Base-by-base conservation (phyloP, 768 basidiomycete genomes). In the Terana coerulea region DNA sequence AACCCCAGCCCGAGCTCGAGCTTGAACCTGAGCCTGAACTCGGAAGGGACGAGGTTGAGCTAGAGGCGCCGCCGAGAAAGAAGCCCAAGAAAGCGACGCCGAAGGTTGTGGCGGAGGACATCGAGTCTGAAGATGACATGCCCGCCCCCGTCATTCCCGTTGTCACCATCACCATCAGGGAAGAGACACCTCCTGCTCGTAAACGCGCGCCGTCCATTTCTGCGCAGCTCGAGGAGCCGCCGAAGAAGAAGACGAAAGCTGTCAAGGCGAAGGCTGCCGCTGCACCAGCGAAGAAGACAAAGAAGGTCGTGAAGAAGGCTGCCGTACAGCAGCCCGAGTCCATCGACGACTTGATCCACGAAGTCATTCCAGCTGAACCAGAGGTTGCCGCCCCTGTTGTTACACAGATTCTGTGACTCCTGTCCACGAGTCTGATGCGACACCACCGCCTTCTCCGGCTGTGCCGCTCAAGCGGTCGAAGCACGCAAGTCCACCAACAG, bases 91-190 rank as follows among this genome's bases (percentile, higher is more conserved):
- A 56, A 52, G 43, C 56, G 17, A 14, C 28, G 15, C 25, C 43
- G 7, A 56, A 55, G 57, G 53, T 51, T 46, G 47, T 58, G 22
- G 50, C 50, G 29, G 61, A 58, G 43, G 58, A 83, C 35, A 57
- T 80, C 34, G 86, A 85, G 70, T 80, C 78, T 5, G 86, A 86
- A 59, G 79, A 79, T 33, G 86, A 85, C 49, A 68, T 58, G 10
- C 50, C 59, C 24, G 68, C 59, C 10, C 59, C 68, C 0, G 67
- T 53, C 26, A n/a, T n/a, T n/a, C n/a, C n/a, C n/a, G n/a, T n/a
- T n/a, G 30, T 48, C 49, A 52, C 31, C 21, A 33, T 49, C 25
- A 47, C 47, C 17, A 34, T 46, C n/a, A 33, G 42, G 43, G 28
- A 37, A 2, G 49, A 51, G 12, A 29, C 28, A 33, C 30, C 45